Evolutionary conservation across 495 filamentous ascomycete species (phyloP).

Genomic region (Lasiosphaeria hispida): DNA sequence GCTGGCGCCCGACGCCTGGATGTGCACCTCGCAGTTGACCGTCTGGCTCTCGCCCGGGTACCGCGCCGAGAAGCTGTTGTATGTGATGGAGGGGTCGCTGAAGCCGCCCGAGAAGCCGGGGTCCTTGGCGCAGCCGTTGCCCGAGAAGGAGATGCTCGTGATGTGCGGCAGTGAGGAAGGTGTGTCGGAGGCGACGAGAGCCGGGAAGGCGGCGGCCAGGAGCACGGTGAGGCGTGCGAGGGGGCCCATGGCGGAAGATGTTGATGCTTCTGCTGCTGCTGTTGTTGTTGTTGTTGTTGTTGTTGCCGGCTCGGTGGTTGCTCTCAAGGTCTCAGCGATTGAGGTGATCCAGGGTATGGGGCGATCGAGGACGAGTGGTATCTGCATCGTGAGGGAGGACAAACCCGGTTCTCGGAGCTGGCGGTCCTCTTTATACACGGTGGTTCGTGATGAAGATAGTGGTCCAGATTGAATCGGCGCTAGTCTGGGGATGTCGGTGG

Average conservation of each 20-base stretch:
- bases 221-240: conserved; percentile 24
- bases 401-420: conserved; percentile 6
- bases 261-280: conserved; percentile 2
- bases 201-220: conserved; percentile 23
- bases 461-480: background rate
- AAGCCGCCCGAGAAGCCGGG: conserved; percentile 35
- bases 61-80: conserved; percentile 33
- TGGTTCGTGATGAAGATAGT: background rate
- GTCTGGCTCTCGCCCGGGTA: conserved; percentile 29
- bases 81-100: conserved; percentile 34
- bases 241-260: conserved; percentile 27
- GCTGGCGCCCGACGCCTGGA: conserved; percentile 31
- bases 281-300: conserved; percentile 10
- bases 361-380: background rate
- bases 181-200: conserved; percentile 16
- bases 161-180: conserved; percentile 22
- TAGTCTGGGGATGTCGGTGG: background rate
- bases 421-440: conserved; percentile 5
- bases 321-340: background rate
- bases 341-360: background rate
- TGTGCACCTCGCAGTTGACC: conserved; percentile 42
- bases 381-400: background rate
- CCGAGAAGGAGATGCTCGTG: conserved; percentile 37
- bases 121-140: conserved; percentile 37
- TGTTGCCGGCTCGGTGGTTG: background rate